phyloP scores from a whole-genome alignment of 1,284 basidiomycete genomes.

The Fomes fomentarius region DNA sequence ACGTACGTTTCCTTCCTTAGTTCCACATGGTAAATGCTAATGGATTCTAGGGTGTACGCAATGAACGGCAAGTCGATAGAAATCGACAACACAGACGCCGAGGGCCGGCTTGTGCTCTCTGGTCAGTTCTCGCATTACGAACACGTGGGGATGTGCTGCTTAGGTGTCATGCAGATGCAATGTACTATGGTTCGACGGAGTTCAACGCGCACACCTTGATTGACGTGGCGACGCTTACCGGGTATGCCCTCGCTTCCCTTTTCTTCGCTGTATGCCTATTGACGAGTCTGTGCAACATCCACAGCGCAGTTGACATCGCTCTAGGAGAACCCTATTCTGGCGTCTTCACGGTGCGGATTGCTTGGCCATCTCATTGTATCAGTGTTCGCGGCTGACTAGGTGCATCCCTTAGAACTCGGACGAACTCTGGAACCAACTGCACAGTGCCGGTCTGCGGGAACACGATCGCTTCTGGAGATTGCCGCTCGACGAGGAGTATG shows the following conservation, averaged over 20 bases:
- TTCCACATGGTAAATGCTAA: too few relatives aligned
- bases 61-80: constrained; percentile 91
- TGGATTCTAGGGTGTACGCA: constrained; percentile 81
- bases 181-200: constrained; percentile 81
- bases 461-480: constrained; percentile 86
- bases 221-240: constrained; percentile 84
- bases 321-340: constrained; percentile 79
- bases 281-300: neutral
- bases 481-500: constrained; percentile 82
- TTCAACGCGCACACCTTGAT: constrained; percentile 85
- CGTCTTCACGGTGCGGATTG: constrained; percentile 72
- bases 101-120: constrained; percentile 80
- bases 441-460: constrained; percentile 72
- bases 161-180: constrained; percentile 58
- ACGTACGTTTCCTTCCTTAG: constrained; percentile 47
- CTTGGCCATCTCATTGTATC: neutral
- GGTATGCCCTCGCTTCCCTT: constrained; percentile 40
- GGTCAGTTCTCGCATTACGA: constrained; percentile 40
- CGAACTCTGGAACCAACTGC: constrained; percentile 73
- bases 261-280: neutral
- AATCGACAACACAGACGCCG: constrained; percentile 89
- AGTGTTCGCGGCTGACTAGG: neutral
- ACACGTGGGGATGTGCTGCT: neutral
- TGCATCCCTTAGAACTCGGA: constrained; percentile 60
- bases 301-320: constrained; percentile 67